Evolutionary conservation across 306 rosid genomes (phyloP).

Genomic region (Malus sylvestris): DNA sequence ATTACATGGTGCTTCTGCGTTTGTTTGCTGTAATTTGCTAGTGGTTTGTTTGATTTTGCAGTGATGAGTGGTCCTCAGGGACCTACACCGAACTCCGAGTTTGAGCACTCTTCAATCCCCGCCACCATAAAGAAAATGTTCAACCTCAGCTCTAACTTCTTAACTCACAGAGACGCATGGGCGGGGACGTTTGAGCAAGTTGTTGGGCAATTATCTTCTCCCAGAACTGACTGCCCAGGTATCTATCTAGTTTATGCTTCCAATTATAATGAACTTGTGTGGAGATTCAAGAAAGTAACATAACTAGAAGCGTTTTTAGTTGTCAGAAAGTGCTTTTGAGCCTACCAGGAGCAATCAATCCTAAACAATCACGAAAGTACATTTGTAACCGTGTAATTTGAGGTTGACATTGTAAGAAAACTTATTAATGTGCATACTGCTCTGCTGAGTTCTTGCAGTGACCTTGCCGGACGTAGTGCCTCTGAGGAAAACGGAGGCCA

Average conservation of each 20-base stretch:
- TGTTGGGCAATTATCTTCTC: conserved; percentile 59
- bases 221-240: conserved; percentile 98
- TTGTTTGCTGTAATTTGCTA: background rate
- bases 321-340: background rate
- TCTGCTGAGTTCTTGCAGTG: conserved; percentile 34
- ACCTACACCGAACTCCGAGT: conserved; percentile 79
- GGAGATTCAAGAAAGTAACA: background rate
- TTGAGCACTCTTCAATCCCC: conserved; percentile 96
- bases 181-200: conserved; percentile 90
- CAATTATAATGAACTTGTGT: background rate
- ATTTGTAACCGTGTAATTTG: background rate
- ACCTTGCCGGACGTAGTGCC: conserved; percentile 80
- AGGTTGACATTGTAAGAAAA: background rate
- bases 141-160: conserved; percentile 81
- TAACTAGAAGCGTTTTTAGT: background rate
- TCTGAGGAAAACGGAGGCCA: conserved; percentile 62
- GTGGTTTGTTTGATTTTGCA: conserved; percentile 32
- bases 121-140: conserved; percentile 96
- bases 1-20: conserved; percentile 2
- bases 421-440: background rate
- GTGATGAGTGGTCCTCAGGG: conserved; percentile 70
- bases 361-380: background rate
- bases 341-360: background rate
- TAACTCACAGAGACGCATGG: conserved; percentile 99
- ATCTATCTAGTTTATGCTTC: background rate